Evolutionary conservation across 306 rosid species (phyloP).

Genomic region (Vigna trinervia): DNA sequence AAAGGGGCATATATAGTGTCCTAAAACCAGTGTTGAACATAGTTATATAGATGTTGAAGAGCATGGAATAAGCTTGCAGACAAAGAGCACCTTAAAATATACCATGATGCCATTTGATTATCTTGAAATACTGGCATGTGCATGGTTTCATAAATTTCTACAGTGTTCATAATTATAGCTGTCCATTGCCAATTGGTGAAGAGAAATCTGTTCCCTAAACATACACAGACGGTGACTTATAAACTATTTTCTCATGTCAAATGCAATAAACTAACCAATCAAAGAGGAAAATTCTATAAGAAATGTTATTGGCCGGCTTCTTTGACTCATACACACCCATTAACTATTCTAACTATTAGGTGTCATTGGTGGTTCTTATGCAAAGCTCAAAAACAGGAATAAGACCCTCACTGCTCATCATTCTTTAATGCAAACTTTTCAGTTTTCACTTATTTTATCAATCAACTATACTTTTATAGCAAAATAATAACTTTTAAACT

Average conservation of each 20-base stretch:
- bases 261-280: constrained; percentile 22
- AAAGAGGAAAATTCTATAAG: neutral
- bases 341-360: constrained; percentile 51
- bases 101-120: constrained; percentile 39
- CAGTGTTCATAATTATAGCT: neutral
- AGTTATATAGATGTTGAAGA: constrained; percentile 1
- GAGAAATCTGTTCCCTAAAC: constrained; percentile 38
- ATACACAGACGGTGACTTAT: constrained; percentile 1
- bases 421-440: neutral
- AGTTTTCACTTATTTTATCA: too few species aligned
- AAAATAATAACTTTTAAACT: too few species aligned
- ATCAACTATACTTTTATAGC: too few species aligned
- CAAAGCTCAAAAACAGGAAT: neutral
- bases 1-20: constrained; percentile 1
- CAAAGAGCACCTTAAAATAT: constrained; percentile 37
- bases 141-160: constrained; percentile 35
- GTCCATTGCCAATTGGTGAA: constrained; percentile 41
- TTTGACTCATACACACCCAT: constrained; percentile 47
- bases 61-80: constrained; percentile 26
- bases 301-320: constrained; percentile 54
- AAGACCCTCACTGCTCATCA: neutral
- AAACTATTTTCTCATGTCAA: constrained; percentile 26
- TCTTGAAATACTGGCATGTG: constrained; percentile 33
- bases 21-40: constrained; percentile 10
- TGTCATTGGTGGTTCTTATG: constrained; percentile 47